Evolutionary conservation across 345 rosid species (phyloP), one percentile per base, ranked within the genome.

Genomic region (Alliaria petiolata): DNA sequence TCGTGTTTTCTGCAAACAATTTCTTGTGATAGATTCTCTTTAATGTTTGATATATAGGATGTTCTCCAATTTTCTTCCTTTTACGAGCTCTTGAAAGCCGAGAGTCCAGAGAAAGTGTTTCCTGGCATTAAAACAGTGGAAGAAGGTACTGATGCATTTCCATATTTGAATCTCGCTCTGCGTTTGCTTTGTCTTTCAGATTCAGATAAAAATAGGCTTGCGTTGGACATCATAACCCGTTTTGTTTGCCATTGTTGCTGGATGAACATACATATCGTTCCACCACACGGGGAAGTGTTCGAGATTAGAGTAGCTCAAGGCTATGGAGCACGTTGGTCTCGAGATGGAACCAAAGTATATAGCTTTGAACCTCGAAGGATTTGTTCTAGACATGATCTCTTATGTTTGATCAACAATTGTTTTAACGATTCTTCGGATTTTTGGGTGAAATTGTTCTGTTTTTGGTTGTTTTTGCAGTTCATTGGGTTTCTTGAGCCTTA

Each of bases 401-500:
- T 35, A 17, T 53, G 7, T 70, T 26, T 56, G 43, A 12, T 76
- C 14, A n/a, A 11, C 22, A 14, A n/a, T 38, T 14, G 25, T 39
- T 63, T 54, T 28, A 69, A 8, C 39, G 2, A 22, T 4, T 9
- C 31, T 14, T n/a, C n/a, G n/a, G 11, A 38, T 51, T 17, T 30
- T 17, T 65, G n/a, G 55, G 10, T 58, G 17, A 17, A 74, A 40
- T 15, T 33, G 20, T 43, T 55, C 0, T 20, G 54, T 65, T 58
- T 79, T 42, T 79, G 30, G 15, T 47, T 34, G 9, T 69, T 17
- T 61, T 19, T 82, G 80, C 84, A 92, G 98, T 85, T 92, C 76
- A 82, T 89, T 64, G 95, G 95, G 61, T 89, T 92, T 81, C 88
- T 92, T 60, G 92, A 92, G 81, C 96, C 95, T 50, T 88, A 88